Percentiles rank a stretch among this genome's conserved stretches.
phyloP scores from a whole-genome alignment of 2,329 filamentous ascomycete genomes.

The Dothideomycetes sp. region DNA sequence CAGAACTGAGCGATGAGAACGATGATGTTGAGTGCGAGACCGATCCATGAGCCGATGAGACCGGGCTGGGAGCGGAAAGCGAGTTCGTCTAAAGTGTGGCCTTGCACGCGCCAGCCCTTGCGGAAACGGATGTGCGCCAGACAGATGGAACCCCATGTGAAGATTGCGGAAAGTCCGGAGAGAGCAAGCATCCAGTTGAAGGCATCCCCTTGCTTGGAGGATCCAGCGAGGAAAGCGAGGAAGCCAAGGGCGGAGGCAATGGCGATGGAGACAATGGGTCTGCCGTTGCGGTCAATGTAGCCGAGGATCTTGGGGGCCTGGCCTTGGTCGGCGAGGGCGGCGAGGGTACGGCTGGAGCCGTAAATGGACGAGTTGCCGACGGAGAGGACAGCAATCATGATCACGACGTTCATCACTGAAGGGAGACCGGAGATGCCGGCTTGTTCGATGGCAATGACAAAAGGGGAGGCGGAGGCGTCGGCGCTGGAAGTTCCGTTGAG shows the following conservation, averaged over 20 bases:
- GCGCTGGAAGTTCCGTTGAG: slow-evolving; percentile 46
- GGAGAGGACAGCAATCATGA: slow-evolving; percentile 79
- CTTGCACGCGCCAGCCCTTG: slow-evolving; percentile 48
- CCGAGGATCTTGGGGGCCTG: slow-evolving; percentile 46
- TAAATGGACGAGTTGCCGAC: slow-evolving; percentile 90
- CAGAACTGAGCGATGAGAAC: slow-evolving; percentile 70
- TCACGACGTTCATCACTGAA: slow-evolving; percentile 86
- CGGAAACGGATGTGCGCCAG: slow-evolving; percentile 56
- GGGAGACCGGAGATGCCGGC: slow-evolving; percentile 69
- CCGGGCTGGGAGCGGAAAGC: slow-evolving; percentile 75
- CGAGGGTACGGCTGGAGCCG: slow-evolving; percentile 79
- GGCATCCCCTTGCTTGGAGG: slow-evolving; percentile 29
- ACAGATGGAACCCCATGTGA: slow-evolving; percentile 64
- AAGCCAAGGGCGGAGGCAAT: slow-evolving; percentile 38
- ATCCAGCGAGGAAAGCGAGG: slow-evolving; percentile 46
- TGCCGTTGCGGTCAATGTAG: slow-evolving; percentile 51
- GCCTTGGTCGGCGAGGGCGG: slow-evolving; percentile 73
- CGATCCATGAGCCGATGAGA: slow-evolving; percentile 67
- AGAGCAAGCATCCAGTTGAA: slow-evolving; percentile 60
- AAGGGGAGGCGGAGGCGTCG: slow-evolving; percentile 70
- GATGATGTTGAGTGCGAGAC: slow-evolving; percentile 62
- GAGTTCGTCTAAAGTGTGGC: slow-evolving; percentile 59
- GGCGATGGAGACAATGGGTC: slow-evolving; percentile 44
- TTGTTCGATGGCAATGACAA: slow-evolving; percentile 83
- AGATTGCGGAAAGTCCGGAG: slow-evolving; percentile 61